Evolutionary conservation across 805 yeast genomes (phyloP).

Genomic region (Saturnispora zaruensis): DNA sequence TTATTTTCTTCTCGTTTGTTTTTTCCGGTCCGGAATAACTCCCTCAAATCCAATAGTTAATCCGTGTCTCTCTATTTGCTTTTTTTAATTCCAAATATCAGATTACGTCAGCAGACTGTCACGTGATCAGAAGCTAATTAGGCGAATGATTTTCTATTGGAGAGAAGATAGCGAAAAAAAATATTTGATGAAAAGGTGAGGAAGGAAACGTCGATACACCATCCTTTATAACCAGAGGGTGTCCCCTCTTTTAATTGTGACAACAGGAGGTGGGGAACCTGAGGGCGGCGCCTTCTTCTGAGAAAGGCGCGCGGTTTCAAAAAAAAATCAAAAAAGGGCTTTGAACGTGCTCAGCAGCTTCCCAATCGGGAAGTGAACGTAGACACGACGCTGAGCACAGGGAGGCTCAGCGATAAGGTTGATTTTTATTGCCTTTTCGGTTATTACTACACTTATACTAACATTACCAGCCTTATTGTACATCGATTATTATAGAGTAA

Average conservation of each 20-base stretch:
- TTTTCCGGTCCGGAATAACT: background rate
- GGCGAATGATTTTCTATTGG: background rate
- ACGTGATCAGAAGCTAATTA: background rate
- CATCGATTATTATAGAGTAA: too few species aligned
- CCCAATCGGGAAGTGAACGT: background rate
- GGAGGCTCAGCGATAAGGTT: background rate
- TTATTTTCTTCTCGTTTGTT: too few species aligned
- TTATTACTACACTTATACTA: too few species aligned
- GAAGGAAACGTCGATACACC: background rate
- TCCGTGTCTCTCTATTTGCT: background rate
- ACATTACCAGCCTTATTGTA: too few species aligned
- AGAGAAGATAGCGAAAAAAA: background rate
- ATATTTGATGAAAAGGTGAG: background rate
- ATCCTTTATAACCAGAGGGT: background rate
- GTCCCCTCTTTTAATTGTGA: slow-evolving; percentile 2
- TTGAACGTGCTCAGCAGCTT: background rate
- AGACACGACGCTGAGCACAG: background rate
- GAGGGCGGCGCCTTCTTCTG: background rate
- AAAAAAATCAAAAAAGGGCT: background rate
- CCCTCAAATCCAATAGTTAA: too few species aligned
- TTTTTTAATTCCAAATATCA: too few species aligned
- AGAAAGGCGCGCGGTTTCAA: background rate
- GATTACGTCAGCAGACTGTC: too few species aligned
- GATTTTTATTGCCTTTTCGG: too few species aligned
- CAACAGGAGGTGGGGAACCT: slow-evolving; percentile 4